Evolutionary conservation across 768 basidiomycete species (phyloP).

Genomic region (Collybia sordida): DNA sequence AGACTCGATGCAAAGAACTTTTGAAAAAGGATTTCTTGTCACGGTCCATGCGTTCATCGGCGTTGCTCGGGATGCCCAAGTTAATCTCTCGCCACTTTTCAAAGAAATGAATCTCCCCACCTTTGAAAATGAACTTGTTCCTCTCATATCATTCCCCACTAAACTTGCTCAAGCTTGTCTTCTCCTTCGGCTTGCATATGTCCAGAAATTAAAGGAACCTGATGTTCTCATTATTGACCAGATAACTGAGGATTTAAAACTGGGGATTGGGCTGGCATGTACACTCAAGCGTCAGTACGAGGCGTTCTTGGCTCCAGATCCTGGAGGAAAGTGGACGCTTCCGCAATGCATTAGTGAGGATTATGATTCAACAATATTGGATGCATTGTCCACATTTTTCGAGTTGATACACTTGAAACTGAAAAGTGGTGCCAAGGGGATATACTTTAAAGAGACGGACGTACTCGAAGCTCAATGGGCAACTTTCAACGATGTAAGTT

Average conservation of each 20-base stretch:
- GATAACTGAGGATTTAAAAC: conserved; percentile 89
- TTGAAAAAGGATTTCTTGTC: conserved; percentile 86
- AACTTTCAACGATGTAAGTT: conserved; percentile 89
- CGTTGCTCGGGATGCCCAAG: conserved; percentile 83
- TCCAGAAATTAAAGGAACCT: conserved; percentile 84
- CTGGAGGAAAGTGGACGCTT: conserved; percentile 83
- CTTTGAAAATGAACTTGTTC: conserved; percentile 86
- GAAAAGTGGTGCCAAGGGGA: conserved; percentile 87
- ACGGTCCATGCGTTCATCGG: conserved; percentile 87
- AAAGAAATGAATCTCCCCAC: conserved; percentile 88
- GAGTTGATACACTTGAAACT: conserved; percentile 94
- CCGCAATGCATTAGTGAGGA: conserved; percentile 87
- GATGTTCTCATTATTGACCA: conserved; percentile 91
- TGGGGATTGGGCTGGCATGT: conserved; percentile 89
- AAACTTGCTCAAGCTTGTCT: conserved; percentile 91
- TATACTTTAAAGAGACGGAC: conserved; percentile 97
- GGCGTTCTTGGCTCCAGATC: conserved; percentile 86
- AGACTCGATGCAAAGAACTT: conserved; percentile 92
- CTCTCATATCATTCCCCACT: conserved; percentile 95
- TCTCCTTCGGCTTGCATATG: conserved; percentile 86
- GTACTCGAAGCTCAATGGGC: conserved; percentile 97
- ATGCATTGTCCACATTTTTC: conserved; percentile 89
- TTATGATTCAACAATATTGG: conserved; percentile 87
- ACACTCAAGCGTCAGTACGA: conserved; percentile 95
- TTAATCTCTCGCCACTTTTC: conserved; percentile 74